A percentile compares a stretch with the other conserved stretches of the same genome.
Conservation (phyloP, 73 alveolate genomes). For the Uronychia setigera region DNA sequence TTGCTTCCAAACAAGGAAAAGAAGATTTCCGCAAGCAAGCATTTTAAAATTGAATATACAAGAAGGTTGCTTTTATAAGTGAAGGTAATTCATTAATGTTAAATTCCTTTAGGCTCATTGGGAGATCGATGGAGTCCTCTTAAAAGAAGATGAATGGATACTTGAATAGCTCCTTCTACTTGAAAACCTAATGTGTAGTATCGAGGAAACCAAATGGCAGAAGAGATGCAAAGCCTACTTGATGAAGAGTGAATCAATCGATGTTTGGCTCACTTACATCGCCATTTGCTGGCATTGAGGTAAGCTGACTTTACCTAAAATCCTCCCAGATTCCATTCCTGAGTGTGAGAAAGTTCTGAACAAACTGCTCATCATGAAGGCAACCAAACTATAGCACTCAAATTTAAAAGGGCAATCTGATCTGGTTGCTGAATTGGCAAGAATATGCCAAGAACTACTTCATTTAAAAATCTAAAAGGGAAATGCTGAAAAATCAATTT, state of each 20-base stretch:
- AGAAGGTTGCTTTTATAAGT: not conserved
- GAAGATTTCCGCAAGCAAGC: not conserved
- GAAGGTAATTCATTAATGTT: not conserved
- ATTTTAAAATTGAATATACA: not conserved
- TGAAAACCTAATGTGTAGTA: not conserved
- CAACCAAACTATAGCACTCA: too few species aligned
- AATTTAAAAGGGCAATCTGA: too few species aligned
- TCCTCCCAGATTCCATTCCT: not conserved
- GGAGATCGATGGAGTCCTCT: too few species aligned
- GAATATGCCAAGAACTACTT: too few species aligned
- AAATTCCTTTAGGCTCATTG: not conserved
- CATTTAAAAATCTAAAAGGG: too few species aligned
- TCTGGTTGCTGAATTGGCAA: too few species aligned
- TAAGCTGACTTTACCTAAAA: not conserved
- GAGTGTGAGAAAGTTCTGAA: not conserved
- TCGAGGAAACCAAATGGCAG: not conserved
- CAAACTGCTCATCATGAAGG: not conserved
- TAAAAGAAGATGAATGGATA: not conserved
- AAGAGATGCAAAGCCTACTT: not conserved
- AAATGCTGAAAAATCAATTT: too few species aligned
- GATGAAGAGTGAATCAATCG: not conserved
- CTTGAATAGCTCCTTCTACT: not conserved
- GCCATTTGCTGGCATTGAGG: not conserved
- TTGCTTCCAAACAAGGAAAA: not conserved
- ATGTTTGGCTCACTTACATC: constrained; percentile 1